A percentile compares a stretch with the other conserved stretches of the same genome.
Evolutionary conservation across 805 yeast genomes (phyloP).

Genomic region (Yarrowia sp.): DNA sequence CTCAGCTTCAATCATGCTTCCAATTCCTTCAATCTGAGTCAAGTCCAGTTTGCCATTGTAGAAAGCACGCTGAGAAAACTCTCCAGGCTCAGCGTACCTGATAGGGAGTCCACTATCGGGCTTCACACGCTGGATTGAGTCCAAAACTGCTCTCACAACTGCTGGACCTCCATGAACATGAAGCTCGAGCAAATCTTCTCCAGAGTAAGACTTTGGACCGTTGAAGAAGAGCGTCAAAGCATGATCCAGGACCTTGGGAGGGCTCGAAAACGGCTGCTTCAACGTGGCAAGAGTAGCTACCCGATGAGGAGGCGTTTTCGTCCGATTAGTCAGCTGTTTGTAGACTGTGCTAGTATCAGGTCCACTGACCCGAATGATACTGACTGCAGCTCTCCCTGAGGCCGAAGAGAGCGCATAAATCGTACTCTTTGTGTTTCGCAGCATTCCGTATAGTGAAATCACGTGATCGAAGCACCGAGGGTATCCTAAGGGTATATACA

Average conservation of each 20-base stretch:
- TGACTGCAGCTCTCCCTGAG: constrained; percentile 82
- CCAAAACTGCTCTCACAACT: constrained; percentile 70
- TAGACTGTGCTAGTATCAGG: constrained; percentile 56
- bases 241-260: constrained; percentile 66
- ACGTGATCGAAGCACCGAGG: neutral
- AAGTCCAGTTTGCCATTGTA: constrained; percentile 82
- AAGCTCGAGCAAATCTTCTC: constrained; percentile 89
- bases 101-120: constrained; percentile 54
- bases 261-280: constrained; percentile 52
- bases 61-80: constrained; percentile 87
- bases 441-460: neutral
- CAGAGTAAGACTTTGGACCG: constrained; percentile 84
- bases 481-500: neutral
- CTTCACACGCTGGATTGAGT: constrained; percentile 58
- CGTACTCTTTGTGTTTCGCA: constrained; percentile 53
- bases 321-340: constrained; percentile 55
- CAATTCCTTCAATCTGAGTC: constrained; percentile 88
- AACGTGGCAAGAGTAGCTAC: constrained; percentile 65
- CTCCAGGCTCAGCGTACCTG: constrained; percentile 91
- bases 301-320: constrained; percentile 57
- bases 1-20: constrained; percentile 90
- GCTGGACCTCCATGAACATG: constrained; percentile 96
- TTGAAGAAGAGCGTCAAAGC: constrained; percentile 74
- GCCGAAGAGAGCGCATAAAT: constrained; percentile 91
- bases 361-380: constrained; percentile 84